Percentiles rank a stretch among this genome's conserved stretches.
Conservation (phyloP, 2,329 filamentous ascomycete species). For the Salinomyces thailandicus region DNA sequence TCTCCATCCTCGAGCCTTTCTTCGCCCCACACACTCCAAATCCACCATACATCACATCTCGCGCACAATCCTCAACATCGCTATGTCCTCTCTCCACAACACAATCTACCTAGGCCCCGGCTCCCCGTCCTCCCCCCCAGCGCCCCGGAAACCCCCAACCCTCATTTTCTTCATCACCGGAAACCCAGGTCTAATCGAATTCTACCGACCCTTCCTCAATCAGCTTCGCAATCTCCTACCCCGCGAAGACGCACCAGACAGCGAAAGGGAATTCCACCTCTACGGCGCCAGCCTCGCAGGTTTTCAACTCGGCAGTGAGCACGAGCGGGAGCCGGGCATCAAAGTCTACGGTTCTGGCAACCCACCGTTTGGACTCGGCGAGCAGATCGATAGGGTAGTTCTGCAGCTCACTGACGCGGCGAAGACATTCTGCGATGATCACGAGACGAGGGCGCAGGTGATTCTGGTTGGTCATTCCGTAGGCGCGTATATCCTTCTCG, state of each 20-base stretch:
- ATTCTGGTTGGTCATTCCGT: conserved; percentile 39
- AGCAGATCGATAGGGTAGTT: conserved; percentile 36
- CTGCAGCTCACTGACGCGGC: not conserved
- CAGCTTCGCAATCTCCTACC: conserved; percentile 36
- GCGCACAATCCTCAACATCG: too few relatives aligned
- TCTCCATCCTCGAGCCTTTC: too few relatives aligned
- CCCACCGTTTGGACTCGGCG: conserved; percentile 26
- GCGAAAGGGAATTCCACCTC: conserved; percentile 21
- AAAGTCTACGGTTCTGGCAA: too few relatives aligned
- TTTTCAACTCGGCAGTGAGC: conserved; percentile 28
- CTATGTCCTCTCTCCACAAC: too few relatives aligned
- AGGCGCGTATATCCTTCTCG: conserved; percentile 37
- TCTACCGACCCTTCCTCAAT: conserved; percentile 58
- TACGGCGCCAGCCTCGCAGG: conserved; percentile 34
- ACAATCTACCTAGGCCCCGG: too few relatives aligned
- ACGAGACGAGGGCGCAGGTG: conserved; percentile 20
- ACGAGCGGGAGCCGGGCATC: too few relatives aligned
- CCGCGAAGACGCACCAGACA: conserved; percentile 1
- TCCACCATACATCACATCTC: too few relatives aligned
- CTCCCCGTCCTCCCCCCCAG: too few relatives aligned
- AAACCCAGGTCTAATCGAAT: conserved; percentile 65
- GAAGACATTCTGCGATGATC: not conserved
- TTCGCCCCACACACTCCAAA: too few relatives aligned
- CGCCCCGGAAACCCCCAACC: too few relatives aligned
- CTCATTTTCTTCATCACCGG: conserved; percentile 66